phyloP scores from a whole-genome alignment of 2,329 filamentous ascomycete species.

The Trichophyton schoenleinii region DNA sequence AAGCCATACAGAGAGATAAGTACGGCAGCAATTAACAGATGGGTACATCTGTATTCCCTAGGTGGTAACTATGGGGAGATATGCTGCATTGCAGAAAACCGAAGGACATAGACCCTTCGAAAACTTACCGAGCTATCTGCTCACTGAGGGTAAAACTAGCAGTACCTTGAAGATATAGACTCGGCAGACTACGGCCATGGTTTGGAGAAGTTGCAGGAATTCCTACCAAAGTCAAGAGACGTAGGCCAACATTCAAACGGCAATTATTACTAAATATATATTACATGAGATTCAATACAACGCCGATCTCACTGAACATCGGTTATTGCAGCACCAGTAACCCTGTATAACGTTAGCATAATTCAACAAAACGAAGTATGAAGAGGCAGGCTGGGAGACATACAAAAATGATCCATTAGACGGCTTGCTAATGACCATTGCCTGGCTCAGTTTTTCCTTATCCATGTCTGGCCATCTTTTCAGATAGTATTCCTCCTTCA shows the following conservation, averaged over 20 bases:
- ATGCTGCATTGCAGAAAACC: no score
- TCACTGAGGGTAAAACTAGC: neutral
- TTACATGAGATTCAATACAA: neutral
- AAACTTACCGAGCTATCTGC: no score
- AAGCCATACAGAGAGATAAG: no score
- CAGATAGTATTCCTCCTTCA: conserved; percentile 71
- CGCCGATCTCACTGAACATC: conserved; percentile 12
- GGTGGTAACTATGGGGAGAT: no score
- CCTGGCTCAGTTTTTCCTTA: conserved; percentile 60
- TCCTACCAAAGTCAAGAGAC: neutral
- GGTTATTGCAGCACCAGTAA: conserved; percentile 28
- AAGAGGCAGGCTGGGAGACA: conserved; percentile 11
- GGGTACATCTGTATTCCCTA: no score
- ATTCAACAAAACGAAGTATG: neutral
- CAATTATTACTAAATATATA: neutral
- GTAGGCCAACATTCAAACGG: neutral
- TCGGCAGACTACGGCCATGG: neutral
- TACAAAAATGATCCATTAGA: conserved; percentile 35
- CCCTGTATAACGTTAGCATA: conserved; percentile 15
- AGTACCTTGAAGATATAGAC: no score
- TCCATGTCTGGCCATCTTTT: conserved; percentile 56
- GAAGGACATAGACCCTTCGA: no score
- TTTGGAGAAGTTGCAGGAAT: neutral
- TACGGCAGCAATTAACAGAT: no score
- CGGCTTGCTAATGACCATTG: conserved; percentile 81